phyloP scores from a whole-genome alignment of 306 rosid genomes.

The Pyrus pyrifolia region DNA sequence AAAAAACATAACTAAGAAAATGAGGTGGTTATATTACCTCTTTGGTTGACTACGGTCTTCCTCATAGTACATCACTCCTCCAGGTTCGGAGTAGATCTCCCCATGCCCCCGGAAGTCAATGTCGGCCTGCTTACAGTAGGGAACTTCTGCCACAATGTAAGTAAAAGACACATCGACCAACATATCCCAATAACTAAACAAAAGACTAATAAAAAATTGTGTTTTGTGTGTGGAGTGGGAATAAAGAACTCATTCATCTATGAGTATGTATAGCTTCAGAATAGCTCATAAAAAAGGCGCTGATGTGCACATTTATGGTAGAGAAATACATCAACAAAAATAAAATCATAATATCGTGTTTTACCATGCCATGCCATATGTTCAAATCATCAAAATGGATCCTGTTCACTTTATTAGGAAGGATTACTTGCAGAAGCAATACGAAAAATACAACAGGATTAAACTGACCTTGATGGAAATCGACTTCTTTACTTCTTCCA shows the following conservation, averaged over 20 bases:
- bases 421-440: neutral
- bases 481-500: slow-evolving; percentile 81
- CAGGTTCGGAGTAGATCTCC: slow-evolving; percentile 97
- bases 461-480: slow-evolving; percentile 83
- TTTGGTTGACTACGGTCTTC: slow-evolving; percentile 96
- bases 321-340: neutral
- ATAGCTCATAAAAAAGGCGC: neutral
- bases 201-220: neutral
- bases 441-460: slow-evolving; percentile 30
- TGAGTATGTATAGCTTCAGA: neutral
- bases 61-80: slow-evolving; percentile 99
- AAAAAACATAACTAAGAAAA: neutral
- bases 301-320: neutral
- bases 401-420: neutral
- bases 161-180: slow-evolving; percentile 93
- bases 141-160: slow-evolving; percentile 99
- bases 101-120: slow-evolving; percentile 92
- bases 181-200: slow-evolving; percentile 39
- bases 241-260: neutral
- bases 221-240: neutral
- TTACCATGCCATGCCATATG: neutral
- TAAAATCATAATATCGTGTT: neutral
- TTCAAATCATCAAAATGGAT: neutral
- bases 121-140: slow-evolving; percentile 97
- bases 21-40: slow-evolving; percentile 45